Conservation (phyloP, 495 filamentous ascomycete genomes). For the Trichocladium uniseriatum region DNA sequence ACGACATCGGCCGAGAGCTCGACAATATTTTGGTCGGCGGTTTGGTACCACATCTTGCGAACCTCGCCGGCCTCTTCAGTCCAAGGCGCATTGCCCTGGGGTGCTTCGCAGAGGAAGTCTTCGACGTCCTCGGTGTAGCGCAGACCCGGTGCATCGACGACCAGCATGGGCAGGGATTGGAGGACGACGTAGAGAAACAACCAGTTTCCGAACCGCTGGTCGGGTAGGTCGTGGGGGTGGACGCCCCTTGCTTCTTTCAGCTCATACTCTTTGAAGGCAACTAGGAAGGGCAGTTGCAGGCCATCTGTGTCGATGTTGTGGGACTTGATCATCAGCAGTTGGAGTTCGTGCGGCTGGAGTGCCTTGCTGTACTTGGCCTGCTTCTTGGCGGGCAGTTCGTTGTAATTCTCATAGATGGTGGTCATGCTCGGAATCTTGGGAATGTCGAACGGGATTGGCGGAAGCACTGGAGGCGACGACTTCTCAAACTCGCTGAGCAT, state of each 20-base stretch:
- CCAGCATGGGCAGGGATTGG: slow-evolving; percentile 81
- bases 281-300: slow-evolving; percentile 56
- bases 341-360: slow-evolving; percentile 69
- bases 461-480: slow-evolving; percentile 76
- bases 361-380: slow-evolving; percentile 56
- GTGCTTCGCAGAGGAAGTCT: slow-evolving; percentile 92
- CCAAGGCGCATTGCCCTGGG: slow-evolving; percentile 78
- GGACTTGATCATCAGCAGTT: slow-evolving; percentile 58
- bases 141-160: slow-evolving; percentile 76
- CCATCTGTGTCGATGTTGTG: slow-evolving; percentile 62
- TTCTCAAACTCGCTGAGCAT: slow-evolving; percentile 81
- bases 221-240: slow-evolving; percentile 59
- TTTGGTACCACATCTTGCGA: slow-evolving; percentile 70
- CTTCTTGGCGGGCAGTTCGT: slow-evolving; percentile 57
- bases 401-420: slow-evolving; percentile 50
- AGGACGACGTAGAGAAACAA: slow-evolving; percentile 88
- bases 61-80: slow-evolving; percentile 57
- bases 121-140: slow-evolving; percentile 74
- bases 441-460: slow-evolving; percentile 84
- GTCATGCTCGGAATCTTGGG: slow-evolving; percentile 65
- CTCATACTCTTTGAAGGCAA: slow-evolving; percentile 78
- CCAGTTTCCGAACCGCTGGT: slow-evolving; percentile 82
- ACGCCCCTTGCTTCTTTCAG: slow-evolving; percentile 61
- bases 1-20: slow-evolving; percentile 73
- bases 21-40: slow-evolving; percentile 61